Conservation (phyloP, 768 basidiomycete species). For the Mycena pura region DNA sequence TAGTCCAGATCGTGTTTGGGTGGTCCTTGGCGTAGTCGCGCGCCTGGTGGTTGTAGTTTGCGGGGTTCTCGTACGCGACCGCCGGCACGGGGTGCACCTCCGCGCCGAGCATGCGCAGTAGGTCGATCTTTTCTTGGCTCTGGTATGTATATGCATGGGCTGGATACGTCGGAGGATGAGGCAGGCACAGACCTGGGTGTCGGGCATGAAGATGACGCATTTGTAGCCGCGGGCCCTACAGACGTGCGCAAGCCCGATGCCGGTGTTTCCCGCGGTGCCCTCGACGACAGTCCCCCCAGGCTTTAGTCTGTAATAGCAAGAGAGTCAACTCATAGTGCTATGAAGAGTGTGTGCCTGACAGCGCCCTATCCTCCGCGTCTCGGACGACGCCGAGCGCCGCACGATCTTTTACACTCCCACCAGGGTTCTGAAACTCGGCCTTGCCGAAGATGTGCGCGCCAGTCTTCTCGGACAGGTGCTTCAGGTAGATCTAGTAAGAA, state of each 20-base stretch:
- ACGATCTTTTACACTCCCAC: slow-evolving; percentile 97
- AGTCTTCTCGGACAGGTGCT: slow-evolving; percentile 79
- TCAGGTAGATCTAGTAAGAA: slow-evolving; percentile 74
- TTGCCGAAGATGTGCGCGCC: slow-evolving; percentile 92
- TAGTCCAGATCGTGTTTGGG: slow-evolving; percentile 91
- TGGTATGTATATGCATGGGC: slow-evolving; percentile 38
- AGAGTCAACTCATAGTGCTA: no score
- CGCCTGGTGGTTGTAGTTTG: slow-evolving; percentile 98
- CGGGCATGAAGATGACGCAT: slow-evolving; percentile 99
- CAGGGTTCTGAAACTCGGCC: slow-evolving; percentile 98
- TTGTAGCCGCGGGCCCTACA: slow-evolving; percentile 93
- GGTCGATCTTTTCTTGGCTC: slow-evolving; percentile 98
- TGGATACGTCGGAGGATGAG: neutral
- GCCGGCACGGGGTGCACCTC: slow-evolving; percentile 97
- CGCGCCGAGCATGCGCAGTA: slow-evolving; percentile 95
- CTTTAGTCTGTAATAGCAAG: slow-evolving; percentile 59
- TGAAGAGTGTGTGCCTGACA: slow-evolving; percentile 55
- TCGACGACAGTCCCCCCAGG: slow-evolving; percentile 98
- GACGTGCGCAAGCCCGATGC: slow-evolving; percentile 94
- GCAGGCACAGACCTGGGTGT: slow-evolving; percentile 70
- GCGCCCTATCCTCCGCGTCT: slow-evolving; percentile 86
- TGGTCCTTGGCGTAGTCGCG: slow-evolving; percentile 79
- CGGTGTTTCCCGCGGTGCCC: slow-evolving; percentile 98
- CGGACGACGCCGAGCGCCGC: slow-evolving; percentile 89
- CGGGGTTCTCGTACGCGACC: slow-evolving; percentile 93